Evolutionary conservation across 1,284 basidiomycete species (phyloP), one percentile per base, ranked within the genome.

Genomic region (Inonotus hispidus): DNA sequence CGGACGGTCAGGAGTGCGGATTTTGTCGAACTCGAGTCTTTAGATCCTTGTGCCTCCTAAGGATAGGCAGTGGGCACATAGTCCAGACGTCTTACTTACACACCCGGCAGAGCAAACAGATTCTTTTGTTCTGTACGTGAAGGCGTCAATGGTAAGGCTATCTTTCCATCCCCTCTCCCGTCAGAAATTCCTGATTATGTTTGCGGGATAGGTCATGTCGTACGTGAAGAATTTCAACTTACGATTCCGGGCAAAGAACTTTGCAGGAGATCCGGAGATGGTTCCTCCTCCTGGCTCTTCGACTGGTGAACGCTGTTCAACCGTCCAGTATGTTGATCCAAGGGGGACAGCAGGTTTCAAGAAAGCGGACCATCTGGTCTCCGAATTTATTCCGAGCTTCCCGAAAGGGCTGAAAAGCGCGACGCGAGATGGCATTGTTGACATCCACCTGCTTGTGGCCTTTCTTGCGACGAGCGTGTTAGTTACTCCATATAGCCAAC

Each of bases 71-170:
- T 88, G 87, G 82, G 83, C 86, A 0, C 82, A 87, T 66, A 78
- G 79, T 13, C 77, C 74, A 60, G 79, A 85, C 66, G 71, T 88
- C 14, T 75, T 89, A 25, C 75, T 83, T 7, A 70, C 72, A 8
- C 85, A 89, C 67, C 81, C 82, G 21, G 81, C 81, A 45, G 75
- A 78, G n/a, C 82, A 87, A 66, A 82, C 82, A 0, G 88, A 91
- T 68, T 82, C 87, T 0, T 89, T 89, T 66, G 81, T 81, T n/a
- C 69, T 91, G n/a, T 88, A 87, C 65, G 77, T 90, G 69, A 91
- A 91, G 69, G 79, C 82, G 21, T 77, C 79, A 10, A 82, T 90
- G 60, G 59, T 61, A 56, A 13, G 53, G 14, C 14, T 50, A 21
- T 6, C 4, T 41, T 16, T 67, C 6, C 39, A 13, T 39, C n/a